Evolutionary conservation across 495 filamentous ascomycete species (phyloP).

Genomic region (Aspergillus kassunensis): DNA sequence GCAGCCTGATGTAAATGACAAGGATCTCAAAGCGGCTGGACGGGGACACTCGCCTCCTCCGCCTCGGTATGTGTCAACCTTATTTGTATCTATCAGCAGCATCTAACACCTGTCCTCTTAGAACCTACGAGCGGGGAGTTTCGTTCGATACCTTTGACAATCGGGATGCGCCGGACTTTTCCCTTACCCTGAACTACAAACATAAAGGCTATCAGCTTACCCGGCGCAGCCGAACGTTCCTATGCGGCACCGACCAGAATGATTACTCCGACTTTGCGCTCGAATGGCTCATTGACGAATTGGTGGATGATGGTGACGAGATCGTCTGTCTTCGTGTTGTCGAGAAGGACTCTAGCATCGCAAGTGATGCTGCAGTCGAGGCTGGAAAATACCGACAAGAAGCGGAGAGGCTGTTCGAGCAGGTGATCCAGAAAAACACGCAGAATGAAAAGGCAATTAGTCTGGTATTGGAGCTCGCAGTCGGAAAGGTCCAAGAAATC

Average conservation of each 20-base stretch:
- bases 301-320: conserved; percentile 96
- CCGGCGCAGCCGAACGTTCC: conserved; percentile 81
- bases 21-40: conserved; percentile 23
- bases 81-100: neutral
- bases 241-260: conserved; percentile 92
- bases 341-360: conserved; percentile 75
- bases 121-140: conserved; percentile 57
- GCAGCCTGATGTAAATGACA: conserved; percentile 23
- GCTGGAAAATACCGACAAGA: conserved; percentile 74
- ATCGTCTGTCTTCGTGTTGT: conserved; percentile 90
- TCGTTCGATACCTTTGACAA: conserved; percentile 94
- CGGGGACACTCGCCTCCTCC: conserved; percentile 38
- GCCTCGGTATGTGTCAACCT: conserved; percentile 29
- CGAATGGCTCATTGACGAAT: conserved; percentile 88
- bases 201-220: conserved; percentile 86
- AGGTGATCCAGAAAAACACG: conserved; percentile 79
- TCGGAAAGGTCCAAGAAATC: conserved; percentile 87
- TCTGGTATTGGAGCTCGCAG: conserved; percentile 80
- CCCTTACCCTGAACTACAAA: conserved; percentile 80
- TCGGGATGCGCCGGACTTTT: conserved; percentile 72
- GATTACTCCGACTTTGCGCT: conserved; percentile 94
- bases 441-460: conserved; percentile 77
- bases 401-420: conserved; percentile 68
- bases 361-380: conserved; percentile 63
- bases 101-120: conserved; percentile 12